Base-by-base conservation (phyloP, 2,329 filamentous ascomycete genomes). In the Diplodia intermedia region DNA sequence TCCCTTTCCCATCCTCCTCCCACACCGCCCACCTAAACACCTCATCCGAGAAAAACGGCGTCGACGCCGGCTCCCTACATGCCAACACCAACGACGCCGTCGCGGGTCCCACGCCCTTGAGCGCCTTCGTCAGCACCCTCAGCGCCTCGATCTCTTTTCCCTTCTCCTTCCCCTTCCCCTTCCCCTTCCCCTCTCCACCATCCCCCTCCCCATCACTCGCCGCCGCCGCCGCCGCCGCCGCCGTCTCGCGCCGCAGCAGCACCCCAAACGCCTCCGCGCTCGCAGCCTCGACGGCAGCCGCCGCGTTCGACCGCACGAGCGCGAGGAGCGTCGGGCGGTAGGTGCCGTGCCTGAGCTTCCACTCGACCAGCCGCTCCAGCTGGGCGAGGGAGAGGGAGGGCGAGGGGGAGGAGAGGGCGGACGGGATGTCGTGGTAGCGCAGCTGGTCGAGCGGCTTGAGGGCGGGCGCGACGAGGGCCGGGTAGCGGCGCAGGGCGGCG, bases 21-120 rank as follows among this genome's bases (percentile, higher is more conserved):
- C 85, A 86, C 73, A 86, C 86, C 6, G 90, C 79, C 91, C 91
- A 94, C 71, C 89, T 85, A 75, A 89, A 94, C 3, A 89, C 84
- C 78, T 95, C 92, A 74, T 96, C 92, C 2, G 89, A 91, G 79
- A 94, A 94, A 82, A 94, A 94, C 1, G 91, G 85, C 60, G 89
- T 83, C 14, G 80, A 78, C 0, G 82, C 77, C 0, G 89, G 85
- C 69, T 88, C 84, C 71, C 88, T 85, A 4, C 90, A 86, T 4
- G 89, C 86, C 2, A 95, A 83, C 1, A 94, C 79, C 38, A 95
- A 85, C 1, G 90, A 92, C 0, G 91, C 91, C 0, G 91, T 94
- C 8, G 92, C 92, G 1, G 92, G 91, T 0, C 92, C 92, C 70
- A 96, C 87, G 40, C 92, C 92, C 70, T 83, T 82, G 7, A 92